A percentile compares a stretch with the other conserved stretches of the same genome.
Evolutionary conservation across 1,284 basidiomycete species (phyloP).

Genomic region (Naganishia albida): DNA sequence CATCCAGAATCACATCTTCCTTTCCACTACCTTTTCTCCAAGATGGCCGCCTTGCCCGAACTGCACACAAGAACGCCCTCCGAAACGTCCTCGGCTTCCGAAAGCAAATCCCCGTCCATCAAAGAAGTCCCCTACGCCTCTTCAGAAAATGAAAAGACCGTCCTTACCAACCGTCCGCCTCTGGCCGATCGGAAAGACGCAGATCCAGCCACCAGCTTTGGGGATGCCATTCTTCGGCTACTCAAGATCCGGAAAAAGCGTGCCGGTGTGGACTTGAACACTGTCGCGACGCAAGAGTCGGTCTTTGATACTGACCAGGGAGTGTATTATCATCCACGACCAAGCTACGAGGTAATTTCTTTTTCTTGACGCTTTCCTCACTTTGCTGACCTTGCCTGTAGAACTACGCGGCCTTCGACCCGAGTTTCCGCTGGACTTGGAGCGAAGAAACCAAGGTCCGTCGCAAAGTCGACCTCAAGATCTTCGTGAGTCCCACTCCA

Average conservation of each 20-base stretch:
- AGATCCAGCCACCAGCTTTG: conserved; percentile 28
- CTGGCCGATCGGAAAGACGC: conserved; percentile 21
- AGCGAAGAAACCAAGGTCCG: conserved; percentile 65
- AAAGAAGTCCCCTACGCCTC: conserved; percentile 9
- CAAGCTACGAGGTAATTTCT: conserved; percentile 28
- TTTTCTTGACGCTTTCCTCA: neutral
- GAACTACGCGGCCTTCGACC: conserved; percentile 59
- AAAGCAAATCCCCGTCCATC: neutral
- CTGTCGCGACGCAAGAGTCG: conserved; percentile 60
- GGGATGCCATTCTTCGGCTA: conserved; percentile 24
- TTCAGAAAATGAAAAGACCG: conserved; percentile 11
- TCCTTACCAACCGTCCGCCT: neutral
- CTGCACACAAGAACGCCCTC: conserved; percentile 8
- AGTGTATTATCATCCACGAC: conserved; percentile 32
- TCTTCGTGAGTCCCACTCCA: conserved; percentile 55
- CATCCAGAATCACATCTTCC: no score
- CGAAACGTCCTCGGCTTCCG: conserved; percentile 14
- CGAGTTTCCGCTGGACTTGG: conserved; percentile 67
- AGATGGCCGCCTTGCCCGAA: neutral
- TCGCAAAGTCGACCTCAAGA: conserved; percentile 64
- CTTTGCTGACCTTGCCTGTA: conserved; percentile 29
- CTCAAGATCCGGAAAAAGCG: conserved; percentile 29
- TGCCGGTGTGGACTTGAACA: conserved; percentile 51
- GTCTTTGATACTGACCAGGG: conserved; percentile 62
- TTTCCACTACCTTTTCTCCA: neutral